A percentile compares a stretch with the other conserved stretches of the same genome.
Evolutionary conservation across 2,329 filamentous ascomycete species (phyloP).

Genomic region (Parascedosporium putredinis): DNA sequence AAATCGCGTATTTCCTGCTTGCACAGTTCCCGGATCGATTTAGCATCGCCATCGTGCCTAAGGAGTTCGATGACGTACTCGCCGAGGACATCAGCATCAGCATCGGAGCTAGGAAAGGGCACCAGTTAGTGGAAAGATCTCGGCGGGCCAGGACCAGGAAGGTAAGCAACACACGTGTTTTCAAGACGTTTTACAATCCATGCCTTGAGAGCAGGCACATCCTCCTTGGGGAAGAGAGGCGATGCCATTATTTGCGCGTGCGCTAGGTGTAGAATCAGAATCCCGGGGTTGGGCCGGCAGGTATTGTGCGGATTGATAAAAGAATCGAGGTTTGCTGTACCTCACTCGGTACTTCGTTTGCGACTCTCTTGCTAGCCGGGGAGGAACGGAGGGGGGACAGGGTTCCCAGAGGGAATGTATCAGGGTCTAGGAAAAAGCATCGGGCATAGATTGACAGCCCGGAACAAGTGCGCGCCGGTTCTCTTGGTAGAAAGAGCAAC

Average conservation of each 20-base stretch:
- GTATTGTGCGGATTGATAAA: too few relatives aligned
- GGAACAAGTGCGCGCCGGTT: too few relatives aligned
- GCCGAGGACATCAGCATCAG: conserved; percentile 70
- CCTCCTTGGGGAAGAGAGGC: conserved; percentile 49
- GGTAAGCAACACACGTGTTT: conserved; percentile 48
- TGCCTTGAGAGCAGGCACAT: conserved; percentile 54
- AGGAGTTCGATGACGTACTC: conserved; percentile 76
- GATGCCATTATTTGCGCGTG: background rate
- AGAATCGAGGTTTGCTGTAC: too few relatives aligned
- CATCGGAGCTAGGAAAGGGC: conserved; percentile 53
- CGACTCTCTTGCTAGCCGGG: too few relatives aligned
- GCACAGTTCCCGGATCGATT: conserved; percentile 57
- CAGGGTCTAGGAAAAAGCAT: background rate
- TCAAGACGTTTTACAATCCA: conserved; percentile 73
- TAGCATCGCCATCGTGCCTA: conserved; percentile 51
- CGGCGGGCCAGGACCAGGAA: conserved; percentile 7
- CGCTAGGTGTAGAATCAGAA: too few relatives aligned
- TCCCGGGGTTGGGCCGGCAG: too few relatives aligned
- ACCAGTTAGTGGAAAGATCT: conserved; percentile 7
- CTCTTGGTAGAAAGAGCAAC: too few relatives aligned
- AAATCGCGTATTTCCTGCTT: conserved; percentile 67
- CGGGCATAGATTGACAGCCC: background rate
- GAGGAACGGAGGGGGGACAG: too few relatives aligned
- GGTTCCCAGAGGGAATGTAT: background rate
- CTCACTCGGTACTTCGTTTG: too few relatives aligned